Percentiles rank a stretch among this genome's conserved stretches.
phyloP scores from a whole-genome alignment of 1,284 basidiomycete genomes.

The Sphagnurus paluster region DNA sequence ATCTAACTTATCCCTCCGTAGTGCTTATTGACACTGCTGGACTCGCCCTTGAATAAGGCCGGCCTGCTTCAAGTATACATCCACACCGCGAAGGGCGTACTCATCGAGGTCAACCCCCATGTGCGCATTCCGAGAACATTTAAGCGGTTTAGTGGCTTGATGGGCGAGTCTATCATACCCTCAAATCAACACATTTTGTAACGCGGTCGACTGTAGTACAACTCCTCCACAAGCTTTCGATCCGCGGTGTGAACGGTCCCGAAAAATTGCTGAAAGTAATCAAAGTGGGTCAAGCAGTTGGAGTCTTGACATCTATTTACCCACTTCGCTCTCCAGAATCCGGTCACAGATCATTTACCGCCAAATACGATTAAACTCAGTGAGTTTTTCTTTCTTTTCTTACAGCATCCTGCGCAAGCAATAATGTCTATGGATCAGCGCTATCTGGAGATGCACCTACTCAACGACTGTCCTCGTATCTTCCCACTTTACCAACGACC shows the following conservation, averaged over 20 bases:
- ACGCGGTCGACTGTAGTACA: conserved; percentile 64
- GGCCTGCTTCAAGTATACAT: conserved; percentile 98
- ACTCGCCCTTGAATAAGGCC: conserved; percentile 98
- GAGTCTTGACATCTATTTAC: conserved; percentile 3
- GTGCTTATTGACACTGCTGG: conserved; percentile 95
- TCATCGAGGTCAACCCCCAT: conserved; percentile 98
- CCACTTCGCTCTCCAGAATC: conserved; percentile 63
- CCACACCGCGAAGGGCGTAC: conserved; percentile 93
- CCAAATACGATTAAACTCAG: conserved; percentile 96
- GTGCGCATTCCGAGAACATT: conserved; percentile 98
- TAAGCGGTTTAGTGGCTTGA: conserved; percentile 97
- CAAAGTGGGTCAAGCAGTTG: conserved; percentile 47
- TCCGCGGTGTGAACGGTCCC: conserved; percentile 93
- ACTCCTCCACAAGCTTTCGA: conserved; percentile 94
- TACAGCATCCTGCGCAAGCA: neutral
- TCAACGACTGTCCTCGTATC: conserved; percentile 80
- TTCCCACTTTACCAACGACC: conserved; percentile 71
- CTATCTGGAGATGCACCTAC: conserved; percentile 91
- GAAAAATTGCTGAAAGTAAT: conserved; percentile 98
- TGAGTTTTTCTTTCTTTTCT: conserved; percentile 40
- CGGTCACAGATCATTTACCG: conserved; percentile 93
- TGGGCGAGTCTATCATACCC: conserved; percentile 66
- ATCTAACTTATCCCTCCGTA: conserved; percentile 31
- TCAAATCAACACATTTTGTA: conserved; percentile 2
- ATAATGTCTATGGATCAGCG: conserved; percentile 47